phyloP scores from a whole-genome alignment of 2,329 filamentous ascomycete genomes.

The Cladorrhinum sp. region DNA sequence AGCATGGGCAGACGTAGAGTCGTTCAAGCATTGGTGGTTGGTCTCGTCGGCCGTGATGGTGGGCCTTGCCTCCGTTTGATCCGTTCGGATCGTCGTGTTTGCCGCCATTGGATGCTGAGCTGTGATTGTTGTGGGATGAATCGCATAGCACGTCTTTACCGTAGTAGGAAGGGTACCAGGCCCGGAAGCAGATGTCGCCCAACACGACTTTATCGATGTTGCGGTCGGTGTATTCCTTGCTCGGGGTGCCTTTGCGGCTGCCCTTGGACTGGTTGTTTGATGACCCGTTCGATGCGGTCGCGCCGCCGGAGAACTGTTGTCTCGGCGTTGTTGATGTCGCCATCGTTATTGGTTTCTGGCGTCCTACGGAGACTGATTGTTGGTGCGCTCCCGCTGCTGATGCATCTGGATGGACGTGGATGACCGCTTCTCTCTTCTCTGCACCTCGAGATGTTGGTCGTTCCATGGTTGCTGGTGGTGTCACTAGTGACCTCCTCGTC shows the following conservation, averaged over 20 bases:
- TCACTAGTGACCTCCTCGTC: background rate
- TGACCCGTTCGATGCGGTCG: conserved; percentile 3
- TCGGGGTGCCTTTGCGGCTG: background rate
- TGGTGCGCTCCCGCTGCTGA: conserved; percentile 6
- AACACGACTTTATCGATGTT: conserved; percentile 87
- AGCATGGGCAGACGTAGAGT: conserved; percentile 85
- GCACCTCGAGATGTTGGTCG: no score
- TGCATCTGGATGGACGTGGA: background rate
- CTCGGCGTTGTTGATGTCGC: conserved; percentile 18
- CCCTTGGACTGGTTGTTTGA: background rate
- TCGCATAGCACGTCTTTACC: conserved; percentile 65
- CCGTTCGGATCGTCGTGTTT: conserved; percentile 31
- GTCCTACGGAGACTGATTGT: conserved; percentile 26
- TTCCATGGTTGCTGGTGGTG: background rate
- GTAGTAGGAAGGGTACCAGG: conserved; percentile 94
- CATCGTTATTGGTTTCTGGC: conserved; percentile 26
- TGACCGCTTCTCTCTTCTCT: no score
- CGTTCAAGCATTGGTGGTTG: conserved; percentile 54
- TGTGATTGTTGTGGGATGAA: conserved; percentile 30
- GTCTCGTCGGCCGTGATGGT: conserved; percentile 25
- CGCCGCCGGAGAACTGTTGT: conserved; percentile 10
- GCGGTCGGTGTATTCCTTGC: conserved; percentile 51
- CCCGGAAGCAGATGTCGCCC: conserved; percentile 77
- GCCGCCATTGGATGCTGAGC: conserved; percentile 12
- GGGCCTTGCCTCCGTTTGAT: conserved; percentile 23